Conservation (phyloP, 192 early-diverging fungal species). For the Backusella macrospora region DNA sequence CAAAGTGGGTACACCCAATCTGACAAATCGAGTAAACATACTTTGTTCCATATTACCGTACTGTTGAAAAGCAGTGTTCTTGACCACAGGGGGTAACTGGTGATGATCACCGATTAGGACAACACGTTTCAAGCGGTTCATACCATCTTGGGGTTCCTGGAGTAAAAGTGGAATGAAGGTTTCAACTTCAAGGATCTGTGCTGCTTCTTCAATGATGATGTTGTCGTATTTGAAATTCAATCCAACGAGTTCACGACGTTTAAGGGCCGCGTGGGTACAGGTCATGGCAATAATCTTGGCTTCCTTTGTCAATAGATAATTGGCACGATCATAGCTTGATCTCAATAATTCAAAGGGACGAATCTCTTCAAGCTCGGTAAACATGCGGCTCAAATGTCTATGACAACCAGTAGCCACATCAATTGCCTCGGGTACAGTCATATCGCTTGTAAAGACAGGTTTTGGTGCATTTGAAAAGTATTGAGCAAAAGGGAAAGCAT, state of each 20-base stretch:
- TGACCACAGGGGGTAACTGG: conserved; percentile 96
- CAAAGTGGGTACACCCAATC: conserved; percentile 90
- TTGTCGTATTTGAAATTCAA: conserved; percentile 95
- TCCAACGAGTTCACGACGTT: conserved; percentile 77
- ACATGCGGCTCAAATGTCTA: conserved; percentile 76
- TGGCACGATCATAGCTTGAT: conserved; percentile 74
- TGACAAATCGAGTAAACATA: conserved; percentile 89
- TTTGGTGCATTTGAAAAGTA: conserved; percentile 78
- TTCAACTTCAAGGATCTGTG: conserved; percentile 94
- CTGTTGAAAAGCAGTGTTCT: conserved; percentile 80
- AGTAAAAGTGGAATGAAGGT: conserved; percentile 91
- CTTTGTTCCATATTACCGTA: conserved; percentile 95
- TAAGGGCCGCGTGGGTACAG: conserved; percentile 94
- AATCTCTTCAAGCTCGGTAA: conserved; percentile 88
- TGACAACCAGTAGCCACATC: conserved; percentile 80
- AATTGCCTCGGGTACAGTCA: conserved; percentile 51
- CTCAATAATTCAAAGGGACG: conserved; percentile 93
- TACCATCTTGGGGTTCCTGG: conserved; percentile 69
- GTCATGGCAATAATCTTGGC: conserved; percentile 98
- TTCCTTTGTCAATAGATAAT: conserved; percentile 94
- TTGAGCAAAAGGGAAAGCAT: conserved; percentile 77
- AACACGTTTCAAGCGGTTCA: conserved; percentile 79
- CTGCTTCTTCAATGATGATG: conserved; percentile 97
- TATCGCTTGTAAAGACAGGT: conserved; percentile 64
- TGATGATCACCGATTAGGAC: conserved; percentile 98